phyloP scores from a whole-genome alignment of 2,329 filamentous ascomycete genomes.

The Plenodomus lindquistii region DNA sequence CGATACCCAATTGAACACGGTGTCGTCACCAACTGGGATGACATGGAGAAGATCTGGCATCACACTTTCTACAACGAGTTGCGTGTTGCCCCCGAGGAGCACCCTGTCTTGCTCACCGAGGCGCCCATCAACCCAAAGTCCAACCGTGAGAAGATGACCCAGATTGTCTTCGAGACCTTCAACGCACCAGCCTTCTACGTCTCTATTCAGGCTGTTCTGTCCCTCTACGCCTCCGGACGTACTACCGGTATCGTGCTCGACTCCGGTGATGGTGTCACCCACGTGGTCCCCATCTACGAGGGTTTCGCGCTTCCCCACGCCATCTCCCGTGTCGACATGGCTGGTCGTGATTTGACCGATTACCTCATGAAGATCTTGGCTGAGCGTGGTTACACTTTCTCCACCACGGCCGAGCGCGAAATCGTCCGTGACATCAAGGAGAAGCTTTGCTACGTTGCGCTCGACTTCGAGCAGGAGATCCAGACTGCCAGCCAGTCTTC shows the following conservation, averaged over 20 bases:
- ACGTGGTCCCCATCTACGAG: conserved; percentile 99
- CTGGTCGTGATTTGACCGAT: conserved; percentile 98
- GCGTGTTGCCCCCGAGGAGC: conserved; percentile 99
- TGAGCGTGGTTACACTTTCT: conserved; percentile 99
- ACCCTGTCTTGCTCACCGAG: conserved; percentile 98
- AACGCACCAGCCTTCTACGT: conserved; percentile 99
- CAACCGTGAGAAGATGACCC: conserved; percentile 99
- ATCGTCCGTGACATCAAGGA: conserved; percentile 99
- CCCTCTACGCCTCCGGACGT: conserved; percentile 99
- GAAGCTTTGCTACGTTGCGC: conserved; percentile 99
- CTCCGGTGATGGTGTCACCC: conserved; percentile 99
- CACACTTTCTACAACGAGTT: conserved; percentile 99
- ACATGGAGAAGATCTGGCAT: conserved; percentile 99
- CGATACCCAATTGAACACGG: conserved; percentile 99
- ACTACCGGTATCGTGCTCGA: conserved; percentile 99
- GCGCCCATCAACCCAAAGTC: conserved; percentile 99
- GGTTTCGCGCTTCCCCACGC: conserved; percentile 99
- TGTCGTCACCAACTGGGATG: conserved; percentile 99
- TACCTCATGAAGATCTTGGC: conserved; percentile 99
- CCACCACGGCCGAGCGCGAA: conserved; percentile 99
- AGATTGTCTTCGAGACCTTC: conserved; percentile 99
- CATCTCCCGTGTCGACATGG: conserved; percentile 99
- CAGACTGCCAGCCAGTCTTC: conserved; percentile 99
- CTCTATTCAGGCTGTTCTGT: conserved; percentile 99
- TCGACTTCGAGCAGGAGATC: conserved; percentile 99